phyloP scores from a whole-genome alignment of 176 grass and related monocot genomes.

The Zoysia japonica region DNA sequence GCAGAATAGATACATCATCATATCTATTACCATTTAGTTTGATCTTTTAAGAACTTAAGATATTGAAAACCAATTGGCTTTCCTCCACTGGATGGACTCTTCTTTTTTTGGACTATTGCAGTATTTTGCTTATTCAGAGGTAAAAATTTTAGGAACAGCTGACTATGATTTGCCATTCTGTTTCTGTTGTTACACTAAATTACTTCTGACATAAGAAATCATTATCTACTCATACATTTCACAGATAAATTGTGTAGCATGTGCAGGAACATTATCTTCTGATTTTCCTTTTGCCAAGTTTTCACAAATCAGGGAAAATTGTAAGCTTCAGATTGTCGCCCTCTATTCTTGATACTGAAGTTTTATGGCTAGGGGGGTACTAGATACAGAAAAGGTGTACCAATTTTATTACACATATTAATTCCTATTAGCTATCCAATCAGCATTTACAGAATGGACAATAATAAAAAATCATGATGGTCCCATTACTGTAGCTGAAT shows the following conservation, averaged over 20 bases:
- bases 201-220: conserved; percentile 3
- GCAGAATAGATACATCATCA: not conserved
- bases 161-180: not conserved
- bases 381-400: conserved; percentile 1
- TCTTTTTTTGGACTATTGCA: not conserved
- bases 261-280: conserved; percentile 8
- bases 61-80: not conserved
- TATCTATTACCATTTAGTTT: not conserved
- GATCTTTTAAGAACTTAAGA: not conserved
- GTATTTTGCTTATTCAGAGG: conserved; percentile 13
- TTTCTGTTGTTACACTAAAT: not conserved
- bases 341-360: conserved; percentile 20
- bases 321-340: conserved; percentile 1
- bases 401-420: conserved; percentile 24
- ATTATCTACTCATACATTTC: not conserved
- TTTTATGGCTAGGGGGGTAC: not conserved
- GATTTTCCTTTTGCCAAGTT: conserved; percentile 24
- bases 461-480: not conserved
- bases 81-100: not conserved
- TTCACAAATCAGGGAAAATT: not conserved
- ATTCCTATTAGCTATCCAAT: not conserved
- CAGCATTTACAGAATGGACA: not conserved
- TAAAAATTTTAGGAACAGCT: not conserved
- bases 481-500: conserved; percentile 12
- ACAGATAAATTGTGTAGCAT: conserved; percentile 13